Base-by-base conservation (phyloP, 192 early-diverging fungal species). In the Dimargaris cristalligena region DNA sequence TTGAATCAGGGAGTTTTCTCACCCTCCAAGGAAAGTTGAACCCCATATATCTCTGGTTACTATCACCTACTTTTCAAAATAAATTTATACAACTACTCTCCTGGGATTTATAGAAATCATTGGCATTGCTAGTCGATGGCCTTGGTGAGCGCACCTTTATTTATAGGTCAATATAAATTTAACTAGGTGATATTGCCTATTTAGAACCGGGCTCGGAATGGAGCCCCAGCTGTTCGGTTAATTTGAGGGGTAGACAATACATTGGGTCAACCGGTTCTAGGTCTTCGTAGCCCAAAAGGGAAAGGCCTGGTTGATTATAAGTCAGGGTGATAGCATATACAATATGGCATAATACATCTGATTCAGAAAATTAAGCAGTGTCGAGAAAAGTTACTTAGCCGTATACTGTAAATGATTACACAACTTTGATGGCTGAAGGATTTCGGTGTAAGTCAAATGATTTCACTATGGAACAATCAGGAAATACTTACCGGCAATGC, bases 241-340 rank as follows among this genome's bases (percentile, higher is more conserved):
- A 71, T 52, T 74, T 60, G 50, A 71, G 66, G 2, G 88, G 83
- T 75, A 91, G 79, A 68, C 95, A 98, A 67, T 96, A 98, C 25
- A 91, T 77, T 3, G 95, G 92, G 68, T 99, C 84, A 2, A 99
- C 84, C 3, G 67, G 65, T 23, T 80, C 76, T 30, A 99, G 71
- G 14, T 77, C 82, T 8, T 75, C 67, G 67, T 88, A 89, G 0
- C 88, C 89, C 6, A 91, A 68, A 50, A 99, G 67, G 8, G 93
- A 90, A 47, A 99, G 73, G 29, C 86, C 77, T 67, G 44, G 25
- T 14, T 23, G 31, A 38, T 3, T 23, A 30, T 25, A 38, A 28
- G 45, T 6, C 47, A 22, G 22, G 18, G 16, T 26, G 1, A 16
- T 18, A 38, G 35, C 18, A 65, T 29, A 48, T 20, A 31, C 9